Conservation (phyloP, 2,329 filamentous ascomycete genomes). For the Beauveria medogensis region DNA sequence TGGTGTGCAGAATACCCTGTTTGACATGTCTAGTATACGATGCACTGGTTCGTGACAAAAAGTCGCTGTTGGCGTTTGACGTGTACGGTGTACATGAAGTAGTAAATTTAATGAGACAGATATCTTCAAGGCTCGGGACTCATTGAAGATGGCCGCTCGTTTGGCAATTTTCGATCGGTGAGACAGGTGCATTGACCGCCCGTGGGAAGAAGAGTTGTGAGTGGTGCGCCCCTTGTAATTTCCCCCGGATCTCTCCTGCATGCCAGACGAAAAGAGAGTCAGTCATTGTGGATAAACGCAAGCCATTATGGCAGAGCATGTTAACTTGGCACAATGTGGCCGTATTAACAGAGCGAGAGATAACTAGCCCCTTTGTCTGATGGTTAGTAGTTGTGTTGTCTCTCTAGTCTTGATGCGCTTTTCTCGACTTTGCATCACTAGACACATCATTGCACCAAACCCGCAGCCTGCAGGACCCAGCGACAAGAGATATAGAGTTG, state of each 20-base stretch:
- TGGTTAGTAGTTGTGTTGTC: neutral
- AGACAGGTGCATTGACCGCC: neutral
- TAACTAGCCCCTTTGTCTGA: neutral
- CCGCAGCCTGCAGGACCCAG: too few relatives aligned
- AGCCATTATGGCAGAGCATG: neutral
- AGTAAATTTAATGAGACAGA: neutral
- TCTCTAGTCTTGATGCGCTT: neutral
- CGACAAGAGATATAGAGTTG: too few relatives aligned
- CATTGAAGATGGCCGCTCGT: too few relatives aligned
- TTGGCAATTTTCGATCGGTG: neutral
- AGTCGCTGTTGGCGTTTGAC: neutral
- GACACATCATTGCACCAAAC: neutral
- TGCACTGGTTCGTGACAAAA: neutral
- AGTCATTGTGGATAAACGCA: neutral
- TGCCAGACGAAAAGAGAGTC: constrained; percentile 1
- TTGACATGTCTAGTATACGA: neutral
- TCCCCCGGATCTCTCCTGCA: constrained; percentile 1
- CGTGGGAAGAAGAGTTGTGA: neutral
- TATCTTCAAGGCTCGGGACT: neutral
- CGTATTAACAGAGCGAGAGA: neutral
- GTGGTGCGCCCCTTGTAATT: constrained; percentile 1
- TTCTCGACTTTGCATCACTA: too few relatives aligned
- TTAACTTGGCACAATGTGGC: neutral
- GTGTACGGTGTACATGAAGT: too few relatives aligned
- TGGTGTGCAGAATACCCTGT: neutral